These are phyloP conservation scores for Alternaria panax DNA, from an alignment of 2,329 filamentous ascomycete species.

Conservation along the genomic window DNA sequence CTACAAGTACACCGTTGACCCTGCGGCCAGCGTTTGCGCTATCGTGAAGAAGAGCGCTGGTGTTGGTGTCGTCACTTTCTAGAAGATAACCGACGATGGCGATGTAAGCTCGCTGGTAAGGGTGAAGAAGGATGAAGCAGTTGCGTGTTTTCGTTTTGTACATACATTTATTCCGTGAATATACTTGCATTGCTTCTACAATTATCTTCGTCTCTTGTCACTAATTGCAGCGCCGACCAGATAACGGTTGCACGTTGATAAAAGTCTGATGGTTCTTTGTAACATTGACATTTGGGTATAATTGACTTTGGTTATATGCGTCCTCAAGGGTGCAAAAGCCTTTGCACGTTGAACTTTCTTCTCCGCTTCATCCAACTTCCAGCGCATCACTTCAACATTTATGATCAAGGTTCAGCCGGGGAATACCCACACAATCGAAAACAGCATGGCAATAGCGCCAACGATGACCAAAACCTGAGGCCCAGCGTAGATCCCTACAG, in stretches of 20 bases:
- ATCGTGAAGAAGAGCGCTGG: conserved; percentile 41
- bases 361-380: neutral
- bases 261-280: neutral
- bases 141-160: conserved; percentile 23
- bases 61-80: conserved; percentile 44
- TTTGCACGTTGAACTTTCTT: neutral
- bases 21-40: conserved; percentile 34
- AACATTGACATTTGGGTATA: conserved; percentile 2
- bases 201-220: conserved; percentile 18
- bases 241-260: neutral
- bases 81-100: neutral
- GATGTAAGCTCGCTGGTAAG: neutral
- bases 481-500: conserved; percentile 41
- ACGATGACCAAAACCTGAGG: conserved; percentile 30
- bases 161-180: conserved; percentile 23
- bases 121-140: conserved; percentile 1
- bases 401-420: conserved; percentile 4
- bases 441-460: conserved; percentile 18
- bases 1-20: conserved; percentile 58
- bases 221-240: conserved; percentile 9
- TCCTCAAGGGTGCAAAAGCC: neutral
- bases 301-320: neutral
- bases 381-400: neutral
- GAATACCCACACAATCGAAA: conserved; percentile 38
- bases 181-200: neutral